These are phyloP conservation scores for Paraphaeosphaeria sporulosa DNA, from an alignment of 2,329 filamentous ascomycete genomes.

Conservation along the genomic window DNA sequence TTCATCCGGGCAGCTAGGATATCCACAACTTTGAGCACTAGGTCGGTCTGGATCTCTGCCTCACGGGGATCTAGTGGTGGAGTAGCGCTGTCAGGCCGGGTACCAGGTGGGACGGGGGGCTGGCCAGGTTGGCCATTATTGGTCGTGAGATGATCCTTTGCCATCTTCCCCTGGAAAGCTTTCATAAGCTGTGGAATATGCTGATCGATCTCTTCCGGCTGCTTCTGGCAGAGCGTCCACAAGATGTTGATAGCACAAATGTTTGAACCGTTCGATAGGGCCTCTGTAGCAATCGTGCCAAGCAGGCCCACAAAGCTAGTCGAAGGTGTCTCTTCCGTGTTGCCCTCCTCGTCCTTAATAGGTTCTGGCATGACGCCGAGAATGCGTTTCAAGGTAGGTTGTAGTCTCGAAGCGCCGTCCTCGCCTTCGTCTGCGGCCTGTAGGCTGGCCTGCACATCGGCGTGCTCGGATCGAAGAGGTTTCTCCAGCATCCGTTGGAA, in stretches of 20 bases:
- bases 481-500: conserved; percentile 92
- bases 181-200: conserved; percentile 92
- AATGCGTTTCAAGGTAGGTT: conserved; percentile 80
- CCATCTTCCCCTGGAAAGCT: conserved; percentile 87
- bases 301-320: conserved; percentile 88
- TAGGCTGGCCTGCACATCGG: conserved; percentile 92
- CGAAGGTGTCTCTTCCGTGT: conserved; percentile 76
- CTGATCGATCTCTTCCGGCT: conserved; percentile 85
- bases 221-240: conserved; percentile 87
- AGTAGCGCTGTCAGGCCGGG: conserved; percentile 64
- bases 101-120: conserved; percentile 31
- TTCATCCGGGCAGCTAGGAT: conserved; percentile 93
- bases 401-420: conserved; percentile 65
- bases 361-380: conserved; percentile 85
- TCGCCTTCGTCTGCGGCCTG: conserved; percentile 78
- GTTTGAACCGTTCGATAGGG: conserved; percentile 80
- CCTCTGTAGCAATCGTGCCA: conserved; percentile 86
- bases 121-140: conserved; percentile 56
- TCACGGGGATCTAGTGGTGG: conserved; percentile 76
- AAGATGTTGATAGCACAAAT: conserved; percentile 90
- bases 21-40: conserved; percentile 96
- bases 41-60: conserved; percentile 83
- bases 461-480: conserved; percentile 83
- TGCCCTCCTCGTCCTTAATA: conserved; percentile 83
- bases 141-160: conserved; percentile 85